Conservation (phyloP, 768 basidiomycete species). For the Tulasnella calospora region DNA sequence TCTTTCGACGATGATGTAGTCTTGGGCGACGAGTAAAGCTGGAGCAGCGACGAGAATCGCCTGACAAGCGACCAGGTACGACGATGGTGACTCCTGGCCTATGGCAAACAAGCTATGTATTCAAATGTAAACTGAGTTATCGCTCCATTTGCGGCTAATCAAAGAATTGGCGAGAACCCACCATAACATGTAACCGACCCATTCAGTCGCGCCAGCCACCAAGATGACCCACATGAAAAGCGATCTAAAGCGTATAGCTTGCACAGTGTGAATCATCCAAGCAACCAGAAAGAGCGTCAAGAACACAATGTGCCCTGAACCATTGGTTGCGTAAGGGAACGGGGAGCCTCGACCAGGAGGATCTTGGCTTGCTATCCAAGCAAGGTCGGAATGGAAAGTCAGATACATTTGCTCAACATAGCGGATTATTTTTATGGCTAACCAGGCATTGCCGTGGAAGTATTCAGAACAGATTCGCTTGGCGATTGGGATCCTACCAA, state of each 20-base stretch:
- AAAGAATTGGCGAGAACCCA: neutral
- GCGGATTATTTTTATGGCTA: too few species aligned
- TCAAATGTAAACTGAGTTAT: neutral
- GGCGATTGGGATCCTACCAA: too few species aligned
- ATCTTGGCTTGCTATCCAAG: neutral
- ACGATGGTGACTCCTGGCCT: neutral
- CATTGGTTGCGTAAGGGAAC: neutral
- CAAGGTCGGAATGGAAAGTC: neutral
- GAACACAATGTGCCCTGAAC: neutral
- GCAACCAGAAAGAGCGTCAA: slow-evolving; percentile 8
- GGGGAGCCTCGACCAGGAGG: neutral
- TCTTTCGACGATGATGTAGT: slow-evolving; percentile 27
- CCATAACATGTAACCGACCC: slow-evolving; percentile 6
- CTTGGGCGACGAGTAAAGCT: slow-evolving; percentile 27
- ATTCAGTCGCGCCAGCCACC: neutral
- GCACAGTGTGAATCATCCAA: neutral
- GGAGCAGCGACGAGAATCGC: slow-evolving; percentile 24
- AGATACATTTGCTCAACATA: neutral
- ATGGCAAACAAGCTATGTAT: neutral
- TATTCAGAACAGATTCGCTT: too few species aligned
- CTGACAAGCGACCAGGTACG: slow-evolving; percentile 11
- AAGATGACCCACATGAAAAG: neutral
- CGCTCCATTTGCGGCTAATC: neutral
- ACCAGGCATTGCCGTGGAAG: too few species aligned
- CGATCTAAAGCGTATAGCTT: slow-evolving; percentile 3